Conservation (phyloP, 352 stramenopile species). For the Phytophthora podocarpi region DNA sequence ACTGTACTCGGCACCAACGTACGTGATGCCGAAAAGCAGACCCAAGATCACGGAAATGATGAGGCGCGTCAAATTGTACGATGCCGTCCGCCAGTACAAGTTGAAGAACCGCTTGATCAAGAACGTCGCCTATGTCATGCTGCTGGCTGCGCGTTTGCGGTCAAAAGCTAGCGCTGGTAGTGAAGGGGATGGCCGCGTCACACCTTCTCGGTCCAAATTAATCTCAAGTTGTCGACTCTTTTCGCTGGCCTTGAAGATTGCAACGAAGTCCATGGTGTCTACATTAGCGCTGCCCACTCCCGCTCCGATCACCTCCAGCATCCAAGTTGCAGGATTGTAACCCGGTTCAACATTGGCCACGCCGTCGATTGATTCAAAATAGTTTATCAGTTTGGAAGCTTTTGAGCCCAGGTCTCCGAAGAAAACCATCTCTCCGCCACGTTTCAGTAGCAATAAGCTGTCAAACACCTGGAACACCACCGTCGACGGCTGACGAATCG, state of each 20-base stretch:
- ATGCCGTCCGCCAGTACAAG: conserved; percentile 77
- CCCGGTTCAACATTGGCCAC: conserved; percentile 54
- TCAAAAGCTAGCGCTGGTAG: conserved; percentile 3
- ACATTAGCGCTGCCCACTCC: conserved; percentile 39
- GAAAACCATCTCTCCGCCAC: conserved; percentile 52
- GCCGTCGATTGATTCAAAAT: conserved; percentile 35
- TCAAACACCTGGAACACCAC: conserved; percentile 74
- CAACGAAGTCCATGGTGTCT: conserved; percentile 39
- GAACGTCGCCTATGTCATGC: conserved; percentile 32
- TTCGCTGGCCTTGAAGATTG: conserved; percentile 36
- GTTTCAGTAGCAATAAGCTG: conserved; percentile 29
- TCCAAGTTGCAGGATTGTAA: conserved; percentile 77
- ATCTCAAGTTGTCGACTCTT: neutral
- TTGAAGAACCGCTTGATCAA: conserved; percentile 55
- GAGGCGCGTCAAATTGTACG: conserved; percentile 47
- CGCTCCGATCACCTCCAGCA: conserved; percentile 48
- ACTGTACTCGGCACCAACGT: conserved; percentile 21
- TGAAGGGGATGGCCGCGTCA: conserved; percentile 9
- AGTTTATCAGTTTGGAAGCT: conserved; percentile 34
- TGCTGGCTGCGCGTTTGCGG: conserved; percentile 36
- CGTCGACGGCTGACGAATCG: conserved; percentile 92
- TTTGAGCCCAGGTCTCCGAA: conserved; percentile 54
- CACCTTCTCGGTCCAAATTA: conserved; percentile 28
- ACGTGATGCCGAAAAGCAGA: conserved; percentile 30
- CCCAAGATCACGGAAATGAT: conserved; percentile 30